Evolutionary conservation across 1,139 yeast genomes (phyloP), one percentile per base, ranked within the genome.

Genomic region (Komagataea norvegica): DNA sequence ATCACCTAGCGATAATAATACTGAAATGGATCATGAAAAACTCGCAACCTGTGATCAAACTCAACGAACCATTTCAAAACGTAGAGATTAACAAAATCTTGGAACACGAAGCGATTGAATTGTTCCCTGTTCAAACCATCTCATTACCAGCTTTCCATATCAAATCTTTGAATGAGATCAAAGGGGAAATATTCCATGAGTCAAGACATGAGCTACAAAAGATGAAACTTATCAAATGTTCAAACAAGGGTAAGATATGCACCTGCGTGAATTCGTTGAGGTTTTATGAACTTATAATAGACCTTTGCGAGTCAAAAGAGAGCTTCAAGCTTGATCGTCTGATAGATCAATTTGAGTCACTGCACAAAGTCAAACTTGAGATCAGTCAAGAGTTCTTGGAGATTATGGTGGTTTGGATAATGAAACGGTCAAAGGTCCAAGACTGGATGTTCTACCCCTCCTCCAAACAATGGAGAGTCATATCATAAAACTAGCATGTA

Each of bases 1-100:
- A 18, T 3, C 43, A 44, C 17, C 34, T 47, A 3, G 30, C 38
- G 6, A 17, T 42, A 8, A 17, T 36, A 6, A 10, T 48, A 7
- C 45, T 69, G 17, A 49, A 49, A 28, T 63, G 61, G 58, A 57
- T 68, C 6, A 49, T 64, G 3, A 40, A 42, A 4, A 45, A 48
- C n/a, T 34, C 53, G 0, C 54, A 55, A 31, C 20, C 34, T 6
- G 47, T 48, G 6, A 56, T 65, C 31, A 55, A 52, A 28, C 47
- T 67, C 5, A 41, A 47, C 3, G 54, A 62, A 8, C 47, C 64
- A 1, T 66, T 55, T 39, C 38, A 57, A 9, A 56, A 64, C 30
- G 33, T 40, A 1, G 33, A 37, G 1, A 51, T 70, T 1, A 47
- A 54, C 6, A 23, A 37, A 5, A 42, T 61, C n/a, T 45, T 69